Evolutionary conservation across 2,329 filamentous ascomycete genomes (phyloP).

Genomic region (Ampelomyces quisqualis): DNA sequence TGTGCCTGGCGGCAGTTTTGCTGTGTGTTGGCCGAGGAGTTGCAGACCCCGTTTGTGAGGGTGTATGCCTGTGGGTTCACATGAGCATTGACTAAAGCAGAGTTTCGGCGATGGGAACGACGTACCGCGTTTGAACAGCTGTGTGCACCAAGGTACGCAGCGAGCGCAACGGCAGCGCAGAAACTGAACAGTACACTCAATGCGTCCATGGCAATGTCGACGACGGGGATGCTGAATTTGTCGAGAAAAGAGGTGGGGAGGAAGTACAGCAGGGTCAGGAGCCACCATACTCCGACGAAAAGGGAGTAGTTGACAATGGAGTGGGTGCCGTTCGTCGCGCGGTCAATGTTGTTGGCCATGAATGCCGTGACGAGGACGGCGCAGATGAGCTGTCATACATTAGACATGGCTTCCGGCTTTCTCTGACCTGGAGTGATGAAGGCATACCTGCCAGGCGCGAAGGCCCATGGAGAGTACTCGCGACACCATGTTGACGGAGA

Average conservation of each 20-base stretch:
- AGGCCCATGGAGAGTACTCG: constrained; percentile 45
- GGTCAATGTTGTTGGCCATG: constrained; percentile 63
- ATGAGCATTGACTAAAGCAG: too few species aligned
- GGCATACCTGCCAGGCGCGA: constrained; percentile 46
- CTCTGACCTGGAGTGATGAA: too few species aligned
- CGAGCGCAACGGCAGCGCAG: constrained; percentile 68
- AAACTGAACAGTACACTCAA: constrained; percentile 68
- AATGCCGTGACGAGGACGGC: constrained; percentile 62
- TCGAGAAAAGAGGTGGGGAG: constrained; percentile 59
- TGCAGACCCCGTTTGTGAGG: constrained; percentile 59
- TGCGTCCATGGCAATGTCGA: constrained; percentile 59
- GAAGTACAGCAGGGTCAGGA: constrained; percentile 66
- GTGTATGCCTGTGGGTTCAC: constrained; percentile 32
- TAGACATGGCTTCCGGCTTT: too few species aligned
- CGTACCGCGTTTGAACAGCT: constrained; percentile 65
- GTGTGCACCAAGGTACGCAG: constrained; percentile 67
- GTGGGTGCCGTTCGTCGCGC: constrained; percentile 55
- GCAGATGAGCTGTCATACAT: constrained; percentile 58
- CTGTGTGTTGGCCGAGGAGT: constrained; percentile 58
- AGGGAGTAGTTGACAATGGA: constrained; percentile 63
- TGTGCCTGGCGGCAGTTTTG: constrained; percentile 75
- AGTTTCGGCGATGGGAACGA: constrained; percentile 11
- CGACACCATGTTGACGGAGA: constrained; percentile 43
- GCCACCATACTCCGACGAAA: constrained; percentile 67
- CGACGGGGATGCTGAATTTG: constrained; percentile 53